These are phyloP conservation scores for Tephrocybe sp. DNA, from an alignment of 768 basidiomycete genomes.

Conservation along the genomic window DNA sequence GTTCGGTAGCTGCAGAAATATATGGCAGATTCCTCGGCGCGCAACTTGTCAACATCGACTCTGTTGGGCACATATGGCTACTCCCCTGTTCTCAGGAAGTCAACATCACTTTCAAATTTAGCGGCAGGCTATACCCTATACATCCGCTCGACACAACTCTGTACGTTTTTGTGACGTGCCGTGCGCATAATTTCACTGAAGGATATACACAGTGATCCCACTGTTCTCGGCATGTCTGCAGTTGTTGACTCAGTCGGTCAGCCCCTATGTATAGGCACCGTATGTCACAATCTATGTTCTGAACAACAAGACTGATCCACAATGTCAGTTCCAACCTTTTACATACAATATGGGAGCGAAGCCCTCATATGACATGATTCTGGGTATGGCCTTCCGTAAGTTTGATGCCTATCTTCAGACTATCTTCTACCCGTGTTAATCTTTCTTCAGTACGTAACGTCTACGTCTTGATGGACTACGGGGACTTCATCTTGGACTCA, in stretches of 20 bases:
- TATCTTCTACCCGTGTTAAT: neutral
- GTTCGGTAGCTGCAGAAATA: conserved; percentile 56
- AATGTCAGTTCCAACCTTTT: conserved; percentile 66
- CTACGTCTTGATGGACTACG: conserved; percentile 65
- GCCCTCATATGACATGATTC: conserved; percentile 59
- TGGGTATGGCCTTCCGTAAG: conserved; percentile 75
- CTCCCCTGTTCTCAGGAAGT: conserved; percentile 65
- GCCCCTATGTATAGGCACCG: conserved; percentile 39
- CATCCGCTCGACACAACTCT: conserved; percentile 65
- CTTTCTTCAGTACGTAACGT: conserved; percentile 56
- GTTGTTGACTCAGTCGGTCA: conserved; percentile 32
- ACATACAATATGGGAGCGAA: conserved; percentile 41
- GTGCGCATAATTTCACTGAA: neutral
- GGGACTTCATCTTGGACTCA: conserved; percentile 53
- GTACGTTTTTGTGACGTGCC: conserved; percentile 31
- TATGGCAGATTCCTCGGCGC: conserved; percentile 59
- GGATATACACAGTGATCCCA: conserved; percentile 25
- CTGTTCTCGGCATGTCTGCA: conserved; percentile 28
- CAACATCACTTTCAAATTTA: conserved; percentile 66
- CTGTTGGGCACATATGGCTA: conserved; percentile 52
- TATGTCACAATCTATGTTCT: conserved; percentile 21
- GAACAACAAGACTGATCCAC: conserved; percentile 1
- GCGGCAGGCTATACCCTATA: conserved; percentile 54
- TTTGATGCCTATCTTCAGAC: conserved; percentile 41
- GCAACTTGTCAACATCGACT: conserved; percentile 37